A percentile compares a stretch with the other conserved stretches of the same genome.
Evolutionary conservation across 768 basidiomycete species (phyloP).

Genomic region (Calvatia gigantea): DNA sequence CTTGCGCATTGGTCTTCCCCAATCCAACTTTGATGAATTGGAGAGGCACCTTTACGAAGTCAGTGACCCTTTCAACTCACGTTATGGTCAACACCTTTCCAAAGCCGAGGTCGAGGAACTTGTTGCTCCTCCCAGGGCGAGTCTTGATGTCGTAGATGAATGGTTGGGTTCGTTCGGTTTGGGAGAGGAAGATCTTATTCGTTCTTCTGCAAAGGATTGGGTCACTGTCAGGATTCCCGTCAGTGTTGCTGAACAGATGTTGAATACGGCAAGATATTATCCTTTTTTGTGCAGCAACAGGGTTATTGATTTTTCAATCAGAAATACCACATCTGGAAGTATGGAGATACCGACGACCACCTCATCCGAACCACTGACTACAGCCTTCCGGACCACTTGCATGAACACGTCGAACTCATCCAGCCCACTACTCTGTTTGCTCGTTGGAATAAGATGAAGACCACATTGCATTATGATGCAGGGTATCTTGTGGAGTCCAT

Average conservation of each 20-base stretch:
- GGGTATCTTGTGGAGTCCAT: not conserved
- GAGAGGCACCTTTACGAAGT: slow-evolving; percentile 54
- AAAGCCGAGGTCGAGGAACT: slow-evolving; percentile 64
- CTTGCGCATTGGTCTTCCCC: slow-evolving; percentile 57
- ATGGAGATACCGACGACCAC: slow-evolving; percentile 46
- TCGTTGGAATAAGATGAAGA: slow-evolving; percentile 37
- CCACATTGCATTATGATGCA: slow-evolving; percentile 29
- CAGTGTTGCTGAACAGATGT: slow-evolving; percentile 60
- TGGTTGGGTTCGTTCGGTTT: slow-evolving; percentile 64
- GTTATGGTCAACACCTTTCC: slow-evolving; percentile 55
- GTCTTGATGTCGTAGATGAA: slow-evolving; percentile 48
- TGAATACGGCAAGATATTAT: slow-evolving; percentile 52
- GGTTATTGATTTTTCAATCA: slow-evolving; percentile 20
- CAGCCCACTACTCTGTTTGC: slow-evolving; percentile 73
- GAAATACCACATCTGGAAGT: slow-evolving; percentile 64
- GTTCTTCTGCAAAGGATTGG: slow-evolving; percentile 71
- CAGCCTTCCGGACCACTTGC: slow-evolving; percentile 57
- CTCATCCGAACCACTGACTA: slow-evolving; percentile 68
- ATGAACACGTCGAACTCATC: slow-evolving; percentile 61
- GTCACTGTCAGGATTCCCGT: slow-evolving; percentile 57
- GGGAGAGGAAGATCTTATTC: slow-evolving; percentile 38
- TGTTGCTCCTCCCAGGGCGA: slow-evolving; percentile 54
- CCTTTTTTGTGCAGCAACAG: not conserved
- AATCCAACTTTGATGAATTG: slow-evolving; percentile 44
- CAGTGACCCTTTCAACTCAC: slow-evolving; percentile 52